Conservation (phyloP, 768 basidiomycete species). For the Fomitopsis serialis region DNA sequence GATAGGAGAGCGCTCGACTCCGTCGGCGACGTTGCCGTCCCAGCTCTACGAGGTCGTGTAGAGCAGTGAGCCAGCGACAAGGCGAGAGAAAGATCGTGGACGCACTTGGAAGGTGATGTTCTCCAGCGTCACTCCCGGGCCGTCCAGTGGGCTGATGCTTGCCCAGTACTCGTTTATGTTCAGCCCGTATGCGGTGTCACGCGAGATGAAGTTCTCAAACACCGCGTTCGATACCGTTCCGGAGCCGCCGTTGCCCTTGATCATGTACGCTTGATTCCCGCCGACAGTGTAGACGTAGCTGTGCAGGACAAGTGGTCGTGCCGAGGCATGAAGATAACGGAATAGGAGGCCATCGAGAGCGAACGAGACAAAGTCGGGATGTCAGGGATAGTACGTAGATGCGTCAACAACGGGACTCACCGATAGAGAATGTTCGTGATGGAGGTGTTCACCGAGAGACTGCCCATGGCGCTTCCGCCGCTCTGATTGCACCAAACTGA, state of each 20-base stretch:
- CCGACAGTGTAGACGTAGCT: constrained; percentile 24
- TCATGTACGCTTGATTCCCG: constrained; percentile 27
- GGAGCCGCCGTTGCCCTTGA: constrained; percentile 21
- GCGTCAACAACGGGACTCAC: no score
- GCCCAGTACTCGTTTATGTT: constrained; percentile 26
- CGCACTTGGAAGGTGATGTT: constrained; percentile 24
- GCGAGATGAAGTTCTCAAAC: constrained; percentile 23
- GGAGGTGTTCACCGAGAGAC: constrained; percentile 17
- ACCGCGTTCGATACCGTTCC: constrained; percentile 24
- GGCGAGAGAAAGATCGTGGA: no score
- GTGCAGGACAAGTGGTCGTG: neutral
- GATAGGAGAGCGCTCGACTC: constrained; percentile 20
- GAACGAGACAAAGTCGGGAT: neutral
- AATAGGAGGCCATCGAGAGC: no score
- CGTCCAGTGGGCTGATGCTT: constrained; percentile 14
- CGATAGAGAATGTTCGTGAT: constrained; percentile 22
- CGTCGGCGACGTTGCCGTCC: constrained; percentile 22
- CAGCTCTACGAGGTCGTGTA: constrained; percentile 21
- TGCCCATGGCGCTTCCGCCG: constrained; percentile 26
- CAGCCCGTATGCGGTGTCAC: constrained; percentile 24
- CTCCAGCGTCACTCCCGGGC: constrained; percentile 21
- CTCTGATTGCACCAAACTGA: constrained; percentile 28
- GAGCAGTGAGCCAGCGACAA: no score
- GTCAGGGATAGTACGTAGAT: neutral
- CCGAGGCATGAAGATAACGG: no score